phyloP scores from a whole-genome alignment of 352 stramenopile species.

The Globisporangium abappressorium region DNA sequence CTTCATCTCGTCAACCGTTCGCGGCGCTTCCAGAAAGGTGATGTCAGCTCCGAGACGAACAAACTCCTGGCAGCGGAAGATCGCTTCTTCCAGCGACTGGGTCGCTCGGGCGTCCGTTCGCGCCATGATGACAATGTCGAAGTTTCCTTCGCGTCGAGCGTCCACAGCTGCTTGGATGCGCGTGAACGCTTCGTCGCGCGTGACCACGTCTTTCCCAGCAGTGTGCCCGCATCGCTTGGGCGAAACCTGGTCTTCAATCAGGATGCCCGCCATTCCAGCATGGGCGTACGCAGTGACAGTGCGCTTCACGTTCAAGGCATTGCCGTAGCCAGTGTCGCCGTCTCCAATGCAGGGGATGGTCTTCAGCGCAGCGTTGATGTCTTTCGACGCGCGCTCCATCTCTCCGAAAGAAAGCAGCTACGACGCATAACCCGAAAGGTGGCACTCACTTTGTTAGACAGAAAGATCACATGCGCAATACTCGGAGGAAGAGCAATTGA shows the following conservation, averaged over 20 bases:
- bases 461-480: background rate
- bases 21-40: slow-evolving; percentile 93
- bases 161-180: slow-evolving; percentile 89
- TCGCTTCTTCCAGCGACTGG: slow-evolving; percentile 89
- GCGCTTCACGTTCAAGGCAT: slow-evolving; percentile 92
- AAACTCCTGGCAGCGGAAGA: slow-evolving; percentile 91
- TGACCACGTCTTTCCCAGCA: slow-evolving; percentile 86
- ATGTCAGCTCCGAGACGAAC: slow-evolving; percentile 91
- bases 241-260: slow-evolving; percentile 93
- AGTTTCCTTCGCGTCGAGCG: slow-evolving; percentile 76
- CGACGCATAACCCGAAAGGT: background rate
- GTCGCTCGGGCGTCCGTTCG: slow-evolving; percentile 90
- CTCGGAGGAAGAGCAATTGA: background rate
- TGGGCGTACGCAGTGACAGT: slow-evolving; percentile 89
- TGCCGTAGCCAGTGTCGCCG: slow-evolving; percentile 92
- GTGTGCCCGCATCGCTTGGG: slow-evolving; percentile 94
- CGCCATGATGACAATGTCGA: slow-evolving; percentile 93
- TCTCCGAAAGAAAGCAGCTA: slow-evolving; percentile 65
- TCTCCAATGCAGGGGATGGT: slow-evolving; percentile 75
- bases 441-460: background rate
- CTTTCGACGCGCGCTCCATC: slow-evolving; percentile 43
- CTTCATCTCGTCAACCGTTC: slow-evolving; percentile 90
- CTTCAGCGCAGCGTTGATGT: slow-evolving; percentile 40
- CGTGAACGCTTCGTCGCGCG: slow-evolving; percentile 81
- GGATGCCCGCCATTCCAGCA: slow-evolving; percentile 90